A percentile compares a stretch with the other conserved stretches of the same genome.
Evolutionary conservation across 2,329 filamentous ascomycete species (phyloP).

Genomic region (Moelleriella libera): DNA sequence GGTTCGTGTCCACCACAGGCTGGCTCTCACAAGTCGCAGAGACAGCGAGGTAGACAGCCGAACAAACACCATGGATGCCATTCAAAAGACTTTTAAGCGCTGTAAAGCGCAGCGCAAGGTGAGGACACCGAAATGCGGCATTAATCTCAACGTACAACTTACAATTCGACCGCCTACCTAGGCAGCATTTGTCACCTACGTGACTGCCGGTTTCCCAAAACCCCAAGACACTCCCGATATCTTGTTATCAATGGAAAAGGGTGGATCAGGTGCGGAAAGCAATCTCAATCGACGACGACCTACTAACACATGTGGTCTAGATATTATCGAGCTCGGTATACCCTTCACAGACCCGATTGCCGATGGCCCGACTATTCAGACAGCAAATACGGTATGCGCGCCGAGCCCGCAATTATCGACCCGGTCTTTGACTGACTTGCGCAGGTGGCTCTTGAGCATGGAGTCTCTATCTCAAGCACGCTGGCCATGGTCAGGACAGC

Average conservation of each 20-base stretch:
- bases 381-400: constrained; percentile 62
- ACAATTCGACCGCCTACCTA: constrained; percentile 16
- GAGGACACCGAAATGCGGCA: constrained; percentile 9
- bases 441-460: constrained; percentile 65
- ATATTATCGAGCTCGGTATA: constrained; percentile 89
- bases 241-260: constrained; percentile 78
- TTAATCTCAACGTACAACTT: neutral
- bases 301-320: constrained; percentile 18
- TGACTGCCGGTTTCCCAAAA: constrained; percentile 84
- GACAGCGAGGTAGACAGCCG: no score
- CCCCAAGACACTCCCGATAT: constrained; percentile 72
- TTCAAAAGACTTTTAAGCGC: constrained; percentile 44
- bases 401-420: no score
- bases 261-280: constrained; percentile 59
- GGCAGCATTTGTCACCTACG: constrained; percentile 85
- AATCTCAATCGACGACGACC: no score
- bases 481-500: constrained; percentile 76
- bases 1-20: neutral
- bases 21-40: no score
- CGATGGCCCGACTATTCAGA: constrained; percentile 94
- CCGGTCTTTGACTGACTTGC: neutral
- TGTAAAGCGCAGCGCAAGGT: constrained; percentile 47
- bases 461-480: constrained; percentile 67
- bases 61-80: constrained; percentile 31
- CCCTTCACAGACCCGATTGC: constrained; percentile 98